A percentile compares a stretch with the other conserved stretches of the same genome.
Conservation (phyloP, 768 basidiomycete genomes). For the Psilocybe subaeruginosa region DNA sequence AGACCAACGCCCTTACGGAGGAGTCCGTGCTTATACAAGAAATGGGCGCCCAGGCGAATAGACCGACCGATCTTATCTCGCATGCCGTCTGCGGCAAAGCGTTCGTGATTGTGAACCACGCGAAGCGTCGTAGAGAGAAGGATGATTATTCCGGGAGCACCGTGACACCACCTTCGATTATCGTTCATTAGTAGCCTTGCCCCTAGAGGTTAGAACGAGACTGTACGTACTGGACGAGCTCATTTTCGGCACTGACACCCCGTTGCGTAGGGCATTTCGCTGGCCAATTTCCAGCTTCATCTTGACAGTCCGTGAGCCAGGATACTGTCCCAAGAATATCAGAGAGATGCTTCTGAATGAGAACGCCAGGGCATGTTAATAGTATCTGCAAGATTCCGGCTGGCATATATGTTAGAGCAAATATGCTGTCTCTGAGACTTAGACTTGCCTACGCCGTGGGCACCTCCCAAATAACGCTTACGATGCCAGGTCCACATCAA, state of each 20-base stretch:
- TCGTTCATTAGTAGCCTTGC: background rate
- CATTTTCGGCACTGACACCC: conserved; percentile 26
- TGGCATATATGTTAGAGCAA: conserved; percentile 20
- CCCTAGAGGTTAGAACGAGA: background rate
- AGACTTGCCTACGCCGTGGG: conserved; percentile 60
- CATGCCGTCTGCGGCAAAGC: conserved; percentile 25
- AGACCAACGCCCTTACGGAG: conserved; percentile 61
- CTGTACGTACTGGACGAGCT: conserved; percentile 50
- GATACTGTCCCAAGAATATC: conserved; percentile 46
- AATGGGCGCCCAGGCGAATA: conserved; percentile 38
- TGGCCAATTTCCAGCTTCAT: conserved; percentile 56
- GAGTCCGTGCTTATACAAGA: conserved; percentile 51
- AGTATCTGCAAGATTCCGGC: conserved; percentile 59
- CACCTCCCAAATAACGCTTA: conserved; percentile 58
- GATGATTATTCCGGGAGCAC: conserved; percentile 53
- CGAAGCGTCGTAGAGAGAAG: conserved; percentile 47
- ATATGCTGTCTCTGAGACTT: background rate
- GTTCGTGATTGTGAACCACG: conserved; percentile 24
- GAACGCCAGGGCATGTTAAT: conserved; percentile 40
- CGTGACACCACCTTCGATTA: conserved; percentile 57
- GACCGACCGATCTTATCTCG: conserved; percentile 32
- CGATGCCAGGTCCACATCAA: conserved; percentile 66
- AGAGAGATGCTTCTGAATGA: conserved; percentile 39
- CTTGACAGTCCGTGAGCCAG: conserved; percentile 52
- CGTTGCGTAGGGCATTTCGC: conserved; percentile 36